Percentiles rank a stretch among this genome's conserved stretches.
phyloP scores from a whole-genome alignment of 805 yeast species.

The Aciculoconidium aculeatum region DNA sequence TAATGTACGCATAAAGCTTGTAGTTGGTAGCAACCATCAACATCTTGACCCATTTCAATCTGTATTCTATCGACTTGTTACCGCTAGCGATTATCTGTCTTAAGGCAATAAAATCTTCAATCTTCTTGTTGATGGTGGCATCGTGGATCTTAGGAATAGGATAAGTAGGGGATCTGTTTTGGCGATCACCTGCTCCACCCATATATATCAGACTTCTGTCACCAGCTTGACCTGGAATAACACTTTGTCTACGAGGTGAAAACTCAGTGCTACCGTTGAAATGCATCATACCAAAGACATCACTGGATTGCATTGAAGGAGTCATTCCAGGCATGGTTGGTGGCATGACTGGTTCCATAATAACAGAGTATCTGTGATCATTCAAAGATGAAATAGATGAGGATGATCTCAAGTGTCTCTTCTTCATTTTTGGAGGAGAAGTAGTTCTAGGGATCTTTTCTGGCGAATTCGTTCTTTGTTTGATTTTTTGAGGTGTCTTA shows the following conservation, averaged over 20 bases:
- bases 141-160: conserved; percentile 15
- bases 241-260: too few species aligned
- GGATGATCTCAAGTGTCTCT: background rate
- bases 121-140: conserved; percentile 22
- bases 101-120: conserved; percentile 28
- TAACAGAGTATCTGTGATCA: background rate
- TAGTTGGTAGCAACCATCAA: conserved; percentile 34
- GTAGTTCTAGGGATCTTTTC: conserved; percentile 1
- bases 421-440: conserved; percentile 2
- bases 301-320: background rate
- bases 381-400: background rate
- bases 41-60: conserved; percentile 40
- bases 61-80: conserved; percentile 34
- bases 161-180: too few species aligned
- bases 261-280: too few species aligned
- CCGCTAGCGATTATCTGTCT: conserved; percentile 35
- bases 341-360: background rate
- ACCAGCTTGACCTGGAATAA: conserved; percentile 2
- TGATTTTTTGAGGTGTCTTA: too few species aligned
- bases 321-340: background rate
- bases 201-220: too few species aligned
- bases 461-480: too few species aligned
- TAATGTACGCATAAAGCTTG: conserved; percentile 34
- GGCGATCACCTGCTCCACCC: too few species aligned
- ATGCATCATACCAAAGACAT: background rate